These are phyloP conservation scores for Ganoderma meredithae DNA, from an alignment of 1,284 basidiomycete species.

Conservation along the genomic window DNA sequence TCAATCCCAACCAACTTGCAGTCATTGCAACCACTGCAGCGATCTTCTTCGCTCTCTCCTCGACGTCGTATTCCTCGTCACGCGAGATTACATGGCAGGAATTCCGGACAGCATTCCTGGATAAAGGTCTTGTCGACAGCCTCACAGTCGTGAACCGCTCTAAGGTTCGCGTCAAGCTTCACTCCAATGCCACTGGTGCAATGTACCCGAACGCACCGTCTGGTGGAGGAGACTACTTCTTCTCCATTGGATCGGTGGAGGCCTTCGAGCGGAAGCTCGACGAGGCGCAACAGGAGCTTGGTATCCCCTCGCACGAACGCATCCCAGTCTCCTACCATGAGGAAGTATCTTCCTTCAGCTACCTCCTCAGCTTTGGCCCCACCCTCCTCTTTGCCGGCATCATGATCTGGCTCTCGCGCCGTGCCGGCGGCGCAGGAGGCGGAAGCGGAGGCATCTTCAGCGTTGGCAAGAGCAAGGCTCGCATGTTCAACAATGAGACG, in stretches of 20 bases:
- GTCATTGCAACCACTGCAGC: constrained; percentile 66
- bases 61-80: constrained; percentile 63
- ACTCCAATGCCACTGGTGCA: constrained; percentile 83
- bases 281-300: constrained; percentile 92
- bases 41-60: constrained; percentile 75
- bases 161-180: constrained; percentile 88
- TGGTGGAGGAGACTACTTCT: constrained; percentile 80
- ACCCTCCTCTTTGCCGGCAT: constrained; percentile 92
- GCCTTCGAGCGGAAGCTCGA: constrained; percentile 96
- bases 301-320: constrained; percentile 90
- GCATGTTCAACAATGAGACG: constrained; percentile 97
- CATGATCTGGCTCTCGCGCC: constrained; percentile 89
- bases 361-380: constrained; percentile 92
- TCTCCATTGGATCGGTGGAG: constrained; percentile 98
- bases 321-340: constrained; percentile 98
- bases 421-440: constrained; percentile 72
- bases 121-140: constrained; percentile 96
- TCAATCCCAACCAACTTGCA: constrained; percentile 66
- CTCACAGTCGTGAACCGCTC: constrained; percentile 93
- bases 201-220: constrained; percentile 67
- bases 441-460: constrained; percentile 93
- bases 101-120: constrained; percentile 94
- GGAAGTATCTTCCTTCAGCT: constrained; percentile 87
- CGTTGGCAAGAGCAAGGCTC: constrained; percentile 96
- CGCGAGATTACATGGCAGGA: constrained; percentile 99